phyloP scores from a whole-genome alignment of 768 basidiomycete genomes.

The Phanerochaete carnosa region DNA sequence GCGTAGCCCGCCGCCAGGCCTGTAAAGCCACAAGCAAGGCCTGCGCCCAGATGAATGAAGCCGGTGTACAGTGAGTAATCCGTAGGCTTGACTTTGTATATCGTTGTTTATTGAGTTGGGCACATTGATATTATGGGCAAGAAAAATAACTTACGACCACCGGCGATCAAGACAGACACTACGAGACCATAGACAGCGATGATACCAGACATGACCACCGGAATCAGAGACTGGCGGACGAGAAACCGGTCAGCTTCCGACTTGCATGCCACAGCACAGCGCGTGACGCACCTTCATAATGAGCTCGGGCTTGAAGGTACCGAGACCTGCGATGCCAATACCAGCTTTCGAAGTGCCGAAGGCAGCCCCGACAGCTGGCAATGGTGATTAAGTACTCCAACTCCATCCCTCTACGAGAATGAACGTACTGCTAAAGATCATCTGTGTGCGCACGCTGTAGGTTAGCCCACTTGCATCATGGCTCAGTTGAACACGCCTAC shows the following conservation, averaged over 20 bases:
- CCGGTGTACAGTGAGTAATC: conserved; percentile 84
- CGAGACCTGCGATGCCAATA: conserved; percentile 94
- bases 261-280: not conserved
- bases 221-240: conserved; percentile 77
- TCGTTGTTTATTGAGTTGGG: not conserved
- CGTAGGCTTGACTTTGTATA: conserved; percentile 53
- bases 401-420: not conserved
- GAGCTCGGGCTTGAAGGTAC: conserved; percentile 90
- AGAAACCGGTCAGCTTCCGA: not conserved
- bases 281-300: conserved; percentile 87
- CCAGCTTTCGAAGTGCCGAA: conserved; percentile 96
- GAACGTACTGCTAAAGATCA: conserved; percentile 90
- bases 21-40: conserved; percentile 86
- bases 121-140: conserved; percentile 1
- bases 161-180: conserved; percentile 89
- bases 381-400: not conserved
- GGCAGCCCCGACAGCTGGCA: conserved; percentile 85
- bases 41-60: conserved; percentile 90
- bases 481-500: conserved; percentile 44
- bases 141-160: conserved; percentile 42
- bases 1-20: conserved; percentile 93
- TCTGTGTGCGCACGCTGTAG: conserved; percentile 45
- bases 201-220: conserved; percentile 98
- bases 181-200: conserved; percentile 97
- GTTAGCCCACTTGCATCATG: not conserved